Conservation (phyloP, 2,329 filamentous ascomycete genomes). For the Pseudocercospora cruenta region DNA sequence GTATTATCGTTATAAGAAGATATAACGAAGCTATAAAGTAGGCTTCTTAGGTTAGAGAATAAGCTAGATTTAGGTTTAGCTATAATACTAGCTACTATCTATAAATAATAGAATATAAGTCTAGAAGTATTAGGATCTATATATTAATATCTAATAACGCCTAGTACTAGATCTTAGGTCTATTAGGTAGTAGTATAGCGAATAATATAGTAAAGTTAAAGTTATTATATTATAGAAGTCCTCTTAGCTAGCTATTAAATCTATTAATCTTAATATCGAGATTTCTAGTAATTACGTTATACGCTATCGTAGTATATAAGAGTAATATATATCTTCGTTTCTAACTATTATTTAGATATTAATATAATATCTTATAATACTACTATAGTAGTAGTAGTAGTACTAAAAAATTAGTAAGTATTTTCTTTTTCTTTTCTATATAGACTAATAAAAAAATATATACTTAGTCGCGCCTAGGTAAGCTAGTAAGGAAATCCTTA, state of each 20-base stretch:
- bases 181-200: not conserved
- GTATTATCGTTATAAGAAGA: not conserved
- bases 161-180: not conserved
- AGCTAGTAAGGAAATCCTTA: not conserved
- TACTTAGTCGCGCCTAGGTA: not conserved
- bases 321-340: not conserved
- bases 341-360: not conserved
- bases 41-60: not conserved
- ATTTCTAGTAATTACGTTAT: not conserved
- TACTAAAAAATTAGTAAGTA: not conserved
- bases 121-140: not conserved
- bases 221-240: not conserved
- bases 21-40: not conserved
- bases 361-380: not conserved
- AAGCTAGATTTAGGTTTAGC: not conserved
- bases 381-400: not conserved
- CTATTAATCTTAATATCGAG: not conserved
- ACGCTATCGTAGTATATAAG: not conserved
- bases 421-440: not conserved
- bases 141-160: not conserved
- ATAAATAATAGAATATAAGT: not conserved
- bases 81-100: not conserved
- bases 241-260: not conserved
- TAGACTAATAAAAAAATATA: not conserved
- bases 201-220: not conserved